Conservation (phyloP, 495 filamentous ascomycete genomes). For the Penicillium antarcticum region DNA sequence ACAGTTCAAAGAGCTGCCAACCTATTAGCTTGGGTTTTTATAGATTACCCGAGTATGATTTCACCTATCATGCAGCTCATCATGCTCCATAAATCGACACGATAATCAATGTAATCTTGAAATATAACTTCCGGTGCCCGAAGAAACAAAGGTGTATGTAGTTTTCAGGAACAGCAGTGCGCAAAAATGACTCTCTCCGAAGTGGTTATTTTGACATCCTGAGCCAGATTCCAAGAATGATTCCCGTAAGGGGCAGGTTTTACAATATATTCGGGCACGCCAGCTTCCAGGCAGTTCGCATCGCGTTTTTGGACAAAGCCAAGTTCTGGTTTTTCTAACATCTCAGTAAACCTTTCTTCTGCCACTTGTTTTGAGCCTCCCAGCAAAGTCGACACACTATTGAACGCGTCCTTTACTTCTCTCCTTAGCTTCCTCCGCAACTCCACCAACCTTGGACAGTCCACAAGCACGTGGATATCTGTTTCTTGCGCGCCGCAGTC, state of each 20-base stretch:
- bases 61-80: constrained; percentile 38
- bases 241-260: constrained; percentile 20
- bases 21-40: not conserved
- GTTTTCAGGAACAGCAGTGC: constrained; percentile 17
- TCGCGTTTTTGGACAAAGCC: constrained; percentile 29
- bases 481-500: no score
- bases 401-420: no score
- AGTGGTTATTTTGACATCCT: constrained; percentile 36
- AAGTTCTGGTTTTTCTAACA: constrained; percentile 35
- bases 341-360: constrained; percentile 28
- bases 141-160: constrained; percentile 33
- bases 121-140: constrained; percentile 45
- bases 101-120: constrained; percentile 33
- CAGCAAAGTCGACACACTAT: no score
- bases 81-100: constrained; percentile 43
- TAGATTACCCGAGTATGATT: not conserved
- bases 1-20: constrained; percentile 38
- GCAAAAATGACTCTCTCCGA: constrained; percentile 43
- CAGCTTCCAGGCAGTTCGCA: constrained; percentile 24
- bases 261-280: constrained; percentile 37
- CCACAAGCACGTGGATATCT: no score
- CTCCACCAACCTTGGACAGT: no score
- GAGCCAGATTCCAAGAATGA: constrained; percentile 14
- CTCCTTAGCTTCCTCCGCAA: no score
- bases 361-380: no score